Base-by-base conservation (phyloP, 2,329 filamentous ascomycete species). In the Didymella keratinophila region DNA sequence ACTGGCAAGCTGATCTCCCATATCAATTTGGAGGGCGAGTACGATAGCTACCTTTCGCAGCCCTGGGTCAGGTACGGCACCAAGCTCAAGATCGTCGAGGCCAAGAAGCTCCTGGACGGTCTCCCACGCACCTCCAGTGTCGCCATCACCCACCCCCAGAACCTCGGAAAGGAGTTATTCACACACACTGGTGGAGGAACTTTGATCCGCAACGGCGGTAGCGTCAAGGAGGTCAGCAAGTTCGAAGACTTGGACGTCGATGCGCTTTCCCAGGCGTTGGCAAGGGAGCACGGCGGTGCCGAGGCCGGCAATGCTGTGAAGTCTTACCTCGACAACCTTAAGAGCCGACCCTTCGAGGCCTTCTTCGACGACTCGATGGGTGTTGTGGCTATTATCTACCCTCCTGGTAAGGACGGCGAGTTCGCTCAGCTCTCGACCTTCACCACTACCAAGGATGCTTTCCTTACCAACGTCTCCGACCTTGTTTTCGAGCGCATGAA, bases 1-100 rank as follows among this genome's bases (percentile, higher is more conserved):
- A 91, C 89, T n/a, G 90, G 90, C 58, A 89, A 94, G 82, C 96
- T 97, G 82, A 98, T 98, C 73, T 97, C 94, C 6, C 91, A 90
- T 59, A 98, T 98, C 80, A 98, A 98, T 80, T 84, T 99, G 57
- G 95, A 99, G 74, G 93, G 96, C 79, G 95, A 99, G 80, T 98
- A 91, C 72, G 92, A 96, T 58, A 85, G 91, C 73, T 85, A 97
- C 72, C 97, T 98, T 92, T 85, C 87, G 56, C 92, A 97, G 80
- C 87, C 91, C 69, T 99, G 94, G 95, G 95, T 96, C 78, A 89
- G 92, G 73, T 96, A 95, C 75, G 95, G 95, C 63, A 98, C 94
- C 36, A 87, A 93, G 63, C 84, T 98, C 65, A 99, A 99, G 88
- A 98, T 99, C 78, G 92, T 91, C 80, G 93, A 99, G 81, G 96